Conservation (phyloP, 2,329 filamentous ascomycete species). For the Colletotrichum tanaceti region DNA sequence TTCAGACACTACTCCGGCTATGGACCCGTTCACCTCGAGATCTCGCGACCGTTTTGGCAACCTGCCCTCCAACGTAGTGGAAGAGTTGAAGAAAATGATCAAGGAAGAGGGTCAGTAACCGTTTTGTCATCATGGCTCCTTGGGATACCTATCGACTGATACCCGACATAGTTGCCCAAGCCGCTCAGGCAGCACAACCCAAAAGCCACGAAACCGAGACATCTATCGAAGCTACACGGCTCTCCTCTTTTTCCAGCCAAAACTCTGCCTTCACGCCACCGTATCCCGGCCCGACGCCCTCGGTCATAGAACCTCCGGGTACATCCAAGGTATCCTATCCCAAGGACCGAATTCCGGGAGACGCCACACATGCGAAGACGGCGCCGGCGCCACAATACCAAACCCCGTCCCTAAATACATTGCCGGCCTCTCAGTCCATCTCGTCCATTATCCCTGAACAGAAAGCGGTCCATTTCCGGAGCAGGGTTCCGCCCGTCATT, state of each 20-base stretch:
- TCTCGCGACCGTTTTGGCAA: conserved; percentile 29
- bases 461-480: conserved; percentile 32
- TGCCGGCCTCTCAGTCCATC: conserved; percentile 6
- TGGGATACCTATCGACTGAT: conserved; percentile 7
- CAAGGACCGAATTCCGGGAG: conserved; percentile 19
- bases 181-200: conserved; percentile 23
- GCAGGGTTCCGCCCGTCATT: conserved; percentile 24
- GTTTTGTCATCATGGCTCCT: too few relatives aligned
- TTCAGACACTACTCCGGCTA: conserved; percentile 5
- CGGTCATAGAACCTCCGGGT: neutral
- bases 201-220: conserved; percentile 24
- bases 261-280: conserved; percentile 21
- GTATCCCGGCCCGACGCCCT: conserved; percentile 25
- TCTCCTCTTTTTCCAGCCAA: conserved; percentile 7
- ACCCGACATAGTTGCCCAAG: conserved; percentile 25
- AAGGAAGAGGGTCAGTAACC: conserved; percentile 40
- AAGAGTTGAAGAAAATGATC: conserved; percentile 43
- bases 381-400: neutral
- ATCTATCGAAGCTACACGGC: conserved; percentile 12
- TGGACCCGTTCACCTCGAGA: neutral
- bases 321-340: conserved; percentile 24
- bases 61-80: conserved; percentile 40
- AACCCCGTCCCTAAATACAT: neutral
- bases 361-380: neutral
- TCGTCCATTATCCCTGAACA: conserved; percentile 23